These are phyloP conservation scores for Saccharomycopsis hybrid DNA, from an alignment of 1,139 yeast species.

Conservation along the genomic window DNA sequence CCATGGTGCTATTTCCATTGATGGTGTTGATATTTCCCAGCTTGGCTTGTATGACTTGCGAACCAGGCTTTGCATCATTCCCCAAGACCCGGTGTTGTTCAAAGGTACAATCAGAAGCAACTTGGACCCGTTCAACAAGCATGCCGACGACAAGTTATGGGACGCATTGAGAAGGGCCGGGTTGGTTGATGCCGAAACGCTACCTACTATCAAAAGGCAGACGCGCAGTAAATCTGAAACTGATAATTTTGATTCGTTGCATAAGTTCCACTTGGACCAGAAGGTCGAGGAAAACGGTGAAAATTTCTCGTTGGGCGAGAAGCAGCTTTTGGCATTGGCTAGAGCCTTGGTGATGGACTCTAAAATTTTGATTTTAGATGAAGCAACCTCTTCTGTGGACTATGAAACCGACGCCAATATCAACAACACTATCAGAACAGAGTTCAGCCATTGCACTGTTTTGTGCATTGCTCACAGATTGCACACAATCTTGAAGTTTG, in stretches of 20 bases:
- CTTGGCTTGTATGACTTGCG: constrained; percentile 43
- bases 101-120: constrained; percentile 48
- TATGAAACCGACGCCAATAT: constrained; percentile 69
- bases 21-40: constrained; percentile 41
- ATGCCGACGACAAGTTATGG: constrained; percentile 41
- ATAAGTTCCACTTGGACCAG: constrained; percentile 63
- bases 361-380: constrained; percentile 64
- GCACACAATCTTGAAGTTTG: constrained; percentile 60
- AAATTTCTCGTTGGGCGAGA: constrained; percentile 72
- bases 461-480: constrained; percentile 76
- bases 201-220: constrained; percentile 29
- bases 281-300: constrained; percentile 67
- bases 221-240: constrained; percentile 4
- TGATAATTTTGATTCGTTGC: constrained; percentile 29
- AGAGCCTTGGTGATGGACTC: constrained; percentile 70
- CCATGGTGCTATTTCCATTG: constrained; percentile 41
- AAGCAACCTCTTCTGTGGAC: constrained; percentile 80
- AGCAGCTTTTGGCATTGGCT: constrained; percentile 69
- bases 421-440: constrained; percentile 55
- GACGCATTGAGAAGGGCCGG: constrained; percentile 58
- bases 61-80: constrained; percentile 49
- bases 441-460: constrained; percentile 61
- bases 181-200: constrained; percentile 39
- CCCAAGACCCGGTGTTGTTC: constrained; percentile 59
- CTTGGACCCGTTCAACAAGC: constrained; percentile 49